These are phyloP conservation scores for Diaporthe capsici DNA, from an alignment of 2,329 filamentous ascomycete genomes.

Conservation along the genomic window DNA sequence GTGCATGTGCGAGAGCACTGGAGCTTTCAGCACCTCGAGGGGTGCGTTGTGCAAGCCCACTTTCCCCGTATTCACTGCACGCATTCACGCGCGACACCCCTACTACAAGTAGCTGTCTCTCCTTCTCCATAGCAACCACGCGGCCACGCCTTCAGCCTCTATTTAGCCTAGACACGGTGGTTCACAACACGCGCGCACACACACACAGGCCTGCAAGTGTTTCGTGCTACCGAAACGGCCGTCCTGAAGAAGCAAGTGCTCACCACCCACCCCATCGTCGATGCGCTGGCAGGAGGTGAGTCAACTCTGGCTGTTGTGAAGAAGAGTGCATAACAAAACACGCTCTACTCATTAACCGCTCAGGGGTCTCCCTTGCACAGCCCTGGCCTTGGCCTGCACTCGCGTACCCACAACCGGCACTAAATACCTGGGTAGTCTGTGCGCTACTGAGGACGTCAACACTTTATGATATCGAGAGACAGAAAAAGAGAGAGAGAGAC, in stretches of 20 bases:
- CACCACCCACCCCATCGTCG: conserved; percentile 6
- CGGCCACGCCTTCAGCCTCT: neutral
- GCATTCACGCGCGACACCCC: neutral
- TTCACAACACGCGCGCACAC: neutral
- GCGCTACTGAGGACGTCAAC: no score
- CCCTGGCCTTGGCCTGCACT: neutral
- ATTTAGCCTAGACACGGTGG: neutral
- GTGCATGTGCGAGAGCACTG: neutral
- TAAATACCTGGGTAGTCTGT: no score
- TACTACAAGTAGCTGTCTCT: conserved; percentile 18
- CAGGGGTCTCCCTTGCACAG: conserved; percentile 2
- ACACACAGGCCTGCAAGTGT: neutral
- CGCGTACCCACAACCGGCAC: neutral
- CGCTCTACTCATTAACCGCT: conserved; percentile 2
- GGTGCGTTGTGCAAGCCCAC: conserved; percentile 14
- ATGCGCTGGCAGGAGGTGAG: conserved; percentile 28
- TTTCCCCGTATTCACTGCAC: neutral
- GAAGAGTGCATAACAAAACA: conserved; percentile 24
- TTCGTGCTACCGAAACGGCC: neutral
- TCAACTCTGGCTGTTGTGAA: neutral
- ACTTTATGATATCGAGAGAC: no score
- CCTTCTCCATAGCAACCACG: conserved; percentile 30
- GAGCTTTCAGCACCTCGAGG: neutral
- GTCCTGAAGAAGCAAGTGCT: conserved; percentile 21
- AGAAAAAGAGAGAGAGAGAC: neutral